Base-by-base conservation (phyloP, 2,329 filamentous ascomycete species). In the Rosellinia necatrix region DNA sequence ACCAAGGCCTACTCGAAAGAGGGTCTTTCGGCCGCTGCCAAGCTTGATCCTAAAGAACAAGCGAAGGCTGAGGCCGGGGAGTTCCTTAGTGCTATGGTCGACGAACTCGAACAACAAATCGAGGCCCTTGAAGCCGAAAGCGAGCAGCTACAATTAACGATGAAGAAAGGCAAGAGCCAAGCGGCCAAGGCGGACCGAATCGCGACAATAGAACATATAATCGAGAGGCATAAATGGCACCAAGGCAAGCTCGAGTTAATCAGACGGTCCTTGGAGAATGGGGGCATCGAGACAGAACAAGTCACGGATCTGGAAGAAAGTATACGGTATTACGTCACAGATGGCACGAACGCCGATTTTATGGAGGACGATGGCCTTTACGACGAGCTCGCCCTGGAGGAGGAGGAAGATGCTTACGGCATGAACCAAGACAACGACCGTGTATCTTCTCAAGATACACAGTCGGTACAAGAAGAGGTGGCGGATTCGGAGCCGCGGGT, bases 1-100 rank as follows among this genome's bases (percentile, higher is more conserved):
- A 99, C 94, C 54, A 99, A 99, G 76, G 94, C 94, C 59, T 99
- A 96, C 77, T 97, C 94, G 60, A 97, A 99, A 80, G 94, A 97
- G 76, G 94, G 94, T 40, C 78, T 99, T 63, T 94, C 91, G 62
- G 90, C 93, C 49, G 91, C 92, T 22, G 88, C 91, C 47, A 96
- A 96, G 75, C 83, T 97, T 62, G 94, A 99, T 76, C 94, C 94
- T n/a, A 96, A 92, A 72, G 94, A 97, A 74, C 91, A 96, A 74
- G 93, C 96, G 72, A 96, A 96, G 76, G 81, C 90, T 60, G 93
- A 97, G 68, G 83, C 90, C 25, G 85, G 88, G 76, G 89, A 96
- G 54, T 97, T 97, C 75, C 79, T 99, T 41, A 87, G 86, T 60
- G 83, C 78, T 55, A 92, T 91, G 84, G 91, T 97, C 51, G 92